phyloP scores from a whole-genome alignment of 306 rosid species.

The Rubus idaeus region DNA sequence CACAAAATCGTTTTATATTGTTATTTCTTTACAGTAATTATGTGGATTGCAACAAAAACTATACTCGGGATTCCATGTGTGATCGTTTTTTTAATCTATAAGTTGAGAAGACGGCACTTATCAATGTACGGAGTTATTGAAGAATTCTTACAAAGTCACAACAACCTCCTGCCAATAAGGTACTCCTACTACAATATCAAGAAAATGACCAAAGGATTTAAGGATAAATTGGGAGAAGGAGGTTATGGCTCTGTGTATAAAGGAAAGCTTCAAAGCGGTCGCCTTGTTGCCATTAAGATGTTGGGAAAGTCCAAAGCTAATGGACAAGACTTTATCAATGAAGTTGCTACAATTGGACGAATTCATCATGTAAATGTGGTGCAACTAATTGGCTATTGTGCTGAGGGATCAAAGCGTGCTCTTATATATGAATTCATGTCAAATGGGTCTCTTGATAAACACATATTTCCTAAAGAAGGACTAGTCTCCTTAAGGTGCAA shows the following conservation, averaged over 20 bases:
- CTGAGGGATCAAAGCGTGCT: constrained; percentile 8
- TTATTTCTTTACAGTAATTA: not conserved
- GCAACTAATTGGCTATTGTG: not conserved
- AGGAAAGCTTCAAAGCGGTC: not conserved
- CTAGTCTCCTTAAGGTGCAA: not conserved
- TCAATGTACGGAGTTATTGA: not conserved
- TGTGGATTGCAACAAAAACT: not conserved
- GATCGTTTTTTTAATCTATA: not conserved
- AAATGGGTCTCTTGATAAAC: constrained; percentile 13
- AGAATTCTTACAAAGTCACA: not conserved
- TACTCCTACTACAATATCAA: not conserved
- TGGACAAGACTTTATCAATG: constrained; percentile 3
- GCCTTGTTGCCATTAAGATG: not conserved
- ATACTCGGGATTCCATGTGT: not conserved
- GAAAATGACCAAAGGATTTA: constrained; percentile 1
- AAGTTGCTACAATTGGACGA: not conserved
- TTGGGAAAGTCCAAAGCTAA: not conserved
- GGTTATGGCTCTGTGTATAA: constrained; percentile 7
- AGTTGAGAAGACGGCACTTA: not conserved
- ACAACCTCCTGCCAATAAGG: not conserved
- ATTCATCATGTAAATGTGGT: constrained; percentile 6
- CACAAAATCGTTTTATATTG: too few species aligned
- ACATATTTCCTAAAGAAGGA: not conserved
- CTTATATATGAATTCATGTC: not conserved
- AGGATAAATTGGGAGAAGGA: constrained; percentile 5